phyloP scores from a whole-genome alignment of 768 basidiomycete species.

The Hortiboletus flavorubellus region DNA sequence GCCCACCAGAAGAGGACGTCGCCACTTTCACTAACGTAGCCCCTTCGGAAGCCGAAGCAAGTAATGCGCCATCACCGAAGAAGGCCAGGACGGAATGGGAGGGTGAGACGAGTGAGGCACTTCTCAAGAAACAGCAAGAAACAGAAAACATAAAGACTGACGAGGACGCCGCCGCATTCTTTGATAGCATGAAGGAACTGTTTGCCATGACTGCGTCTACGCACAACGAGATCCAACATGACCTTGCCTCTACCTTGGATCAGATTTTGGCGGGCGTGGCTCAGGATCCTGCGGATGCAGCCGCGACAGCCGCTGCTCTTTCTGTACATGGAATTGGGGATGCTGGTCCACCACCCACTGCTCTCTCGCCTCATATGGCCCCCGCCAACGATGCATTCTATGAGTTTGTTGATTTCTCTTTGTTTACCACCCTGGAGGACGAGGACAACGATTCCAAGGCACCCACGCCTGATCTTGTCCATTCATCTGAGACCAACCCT shows the following conservation, averaged over 20 bases:
- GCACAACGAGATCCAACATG: constrained; percentile 38
- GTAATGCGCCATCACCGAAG: constrained; percentile 67
- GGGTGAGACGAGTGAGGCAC: constrained; percentile 49
- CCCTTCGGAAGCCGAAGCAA: constrained; percentile 28
- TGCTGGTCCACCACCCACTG: constrained; percentile 31
- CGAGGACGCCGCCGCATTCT: constrained; percentile 60
- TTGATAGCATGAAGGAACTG: constrained; percentile 62
- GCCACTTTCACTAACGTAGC: constrained; percentile 28
- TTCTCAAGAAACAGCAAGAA: constrained; percentile 40
- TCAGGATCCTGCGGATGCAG: constrained; percentile 36
- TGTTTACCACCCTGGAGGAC: constrained; percentile 47
- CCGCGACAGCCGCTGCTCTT: constrained; percentile 28
- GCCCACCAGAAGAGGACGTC: constrained; percentile 34
- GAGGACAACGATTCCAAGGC: constrained; percentile 66
- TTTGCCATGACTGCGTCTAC: constrained; percentile 46
- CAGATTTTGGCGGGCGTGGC: constrained; percentile 60
- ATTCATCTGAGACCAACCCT: constrained; percentile 68
- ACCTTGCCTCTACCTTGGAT: constrained; percentile 60
- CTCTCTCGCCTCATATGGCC: constrained; percentile 33
- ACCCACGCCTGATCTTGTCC: constrained; percentile 70
- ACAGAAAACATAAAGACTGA: constrained; percentile 54
- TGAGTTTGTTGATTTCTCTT: constrained; percentile 68
- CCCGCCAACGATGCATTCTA: constrained; percentile 38
- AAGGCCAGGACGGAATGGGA: constrained; percentile 72
- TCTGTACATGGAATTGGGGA: constrained; percentile 27